These are phyloP conservation scores for Wickerhamiella australiensis DNA, from an alignment of 805 yeast genomes.

Conservation along the genomic window DNA sequence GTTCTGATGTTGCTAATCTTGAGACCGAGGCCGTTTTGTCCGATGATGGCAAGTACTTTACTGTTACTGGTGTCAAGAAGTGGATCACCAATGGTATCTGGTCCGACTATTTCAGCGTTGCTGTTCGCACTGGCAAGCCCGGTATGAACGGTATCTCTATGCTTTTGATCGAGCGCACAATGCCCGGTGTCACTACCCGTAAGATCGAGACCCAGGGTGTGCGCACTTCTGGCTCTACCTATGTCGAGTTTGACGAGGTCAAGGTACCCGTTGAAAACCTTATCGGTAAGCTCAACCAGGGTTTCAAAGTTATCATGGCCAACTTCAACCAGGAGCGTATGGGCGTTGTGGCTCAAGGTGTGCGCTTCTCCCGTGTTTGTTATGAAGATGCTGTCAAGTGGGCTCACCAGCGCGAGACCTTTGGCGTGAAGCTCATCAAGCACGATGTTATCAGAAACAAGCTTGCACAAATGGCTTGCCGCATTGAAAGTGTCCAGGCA, in stretches of 20 bases:
- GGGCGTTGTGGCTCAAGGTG: slow-evolving; percentile 34
- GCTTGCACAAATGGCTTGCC: slow-evolving; percentile 34
- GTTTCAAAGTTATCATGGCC: slow-evolving; percentile 36
- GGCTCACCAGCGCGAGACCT: slow-evolving; percentile 35
- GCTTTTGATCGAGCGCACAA: slow-evolving; percentile 30
- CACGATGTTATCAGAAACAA: slow-evolving; percentile 35
- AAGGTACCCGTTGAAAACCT: slow-evolving; percentile 36
- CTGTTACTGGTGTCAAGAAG: slow-evolving; percentile 35
- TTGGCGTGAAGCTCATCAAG: slow-evolving; percentile 33
- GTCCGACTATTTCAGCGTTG: slow-evolving; percentile 35
- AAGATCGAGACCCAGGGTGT: slow-evolving; percentile 34
- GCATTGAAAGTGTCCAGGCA: slow-evolving; percentile 32
- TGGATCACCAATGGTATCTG: slow-evolving; percentile 37
- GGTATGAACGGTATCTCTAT: slow-evolving; percentile 35
- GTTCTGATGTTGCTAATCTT: slow-evolving; percentile 35
- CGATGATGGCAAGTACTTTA: slow-evolving; percentile 32
- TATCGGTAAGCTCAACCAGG: slow-evolving; percentile 33
- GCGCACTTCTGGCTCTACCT: slow-evolving; percentile 33
- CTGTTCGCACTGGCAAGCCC: slow-evolving; percentile 34
- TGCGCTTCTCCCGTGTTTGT: slow-evolving; percentile 33
- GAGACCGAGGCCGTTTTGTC: slow-evolving; percentile 32
- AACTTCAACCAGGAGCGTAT: slow-evolving; percentile 37
- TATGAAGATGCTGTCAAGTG: slow-evolving; percentile 34
- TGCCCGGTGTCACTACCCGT: slow-evolving; percentile 31
- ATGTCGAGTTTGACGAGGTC: slow-evolving; percentile 34